These are phyloP conservation scores for Waitea zeae DNA, from an alignment of 1,284 basidiomycete genomes.

Conservation along the genomic window DNA sequence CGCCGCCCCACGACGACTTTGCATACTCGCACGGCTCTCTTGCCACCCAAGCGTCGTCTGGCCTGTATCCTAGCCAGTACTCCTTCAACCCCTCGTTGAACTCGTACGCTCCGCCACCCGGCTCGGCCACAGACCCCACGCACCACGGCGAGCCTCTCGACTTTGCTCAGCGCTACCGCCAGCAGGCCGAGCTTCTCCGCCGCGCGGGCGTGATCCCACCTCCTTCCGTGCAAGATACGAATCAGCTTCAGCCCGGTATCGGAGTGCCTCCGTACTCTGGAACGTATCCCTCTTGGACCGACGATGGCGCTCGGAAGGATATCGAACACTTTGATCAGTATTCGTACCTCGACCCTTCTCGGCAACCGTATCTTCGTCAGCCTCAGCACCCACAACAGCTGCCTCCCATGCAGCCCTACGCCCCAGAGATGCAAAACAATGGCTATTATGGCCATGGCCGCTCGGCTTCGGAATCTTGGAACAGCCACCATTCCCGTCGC, in stretches of 20 bases:
- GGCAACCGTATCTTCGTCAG: background rate
- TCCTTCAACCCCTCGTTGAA: background rate
- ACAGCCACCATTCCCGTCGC: background rate
- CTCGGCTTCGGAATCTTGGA: background rate
- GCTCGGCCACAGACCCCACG: background rate
- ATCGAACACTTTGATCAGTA: background rate
- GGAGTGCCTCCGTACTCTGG: background rate
- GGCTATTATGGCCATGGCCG: background rate
- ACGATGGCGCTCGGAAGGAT: background rate
- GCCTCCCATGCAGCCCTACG: background rate
- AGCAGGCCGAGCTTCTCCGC: constrained; percentile 24
- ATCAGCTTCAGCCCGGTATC: background rate
- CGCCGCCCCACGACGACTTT: too few species aligned
- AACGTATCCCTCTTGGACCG: background rate
- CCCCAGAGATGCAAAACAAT: too few species aligned
- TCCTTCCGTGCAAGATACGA: background rate
- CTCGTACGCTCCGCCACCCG: background rate
- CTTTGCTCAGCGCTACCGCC: constrained; percentile 28
- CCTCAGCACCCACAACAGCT: background rate
- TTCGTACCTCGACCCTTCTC: background rate
- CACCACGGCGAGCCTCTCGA: constrained; percentile 13
- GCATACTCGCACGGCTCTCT: background rate
- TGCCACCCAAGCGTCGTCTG: too few species aligned
- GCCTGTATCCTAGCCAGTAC: background rate
- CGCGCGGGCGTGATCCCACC: constrained; percentile 14